A percentile compares a stretch with the other conserved stretches of the same genome.
phyloP scores from a whole-genome alignment of 768 basidiomycete genomes.

The Lactarius psammicola region DNA sequence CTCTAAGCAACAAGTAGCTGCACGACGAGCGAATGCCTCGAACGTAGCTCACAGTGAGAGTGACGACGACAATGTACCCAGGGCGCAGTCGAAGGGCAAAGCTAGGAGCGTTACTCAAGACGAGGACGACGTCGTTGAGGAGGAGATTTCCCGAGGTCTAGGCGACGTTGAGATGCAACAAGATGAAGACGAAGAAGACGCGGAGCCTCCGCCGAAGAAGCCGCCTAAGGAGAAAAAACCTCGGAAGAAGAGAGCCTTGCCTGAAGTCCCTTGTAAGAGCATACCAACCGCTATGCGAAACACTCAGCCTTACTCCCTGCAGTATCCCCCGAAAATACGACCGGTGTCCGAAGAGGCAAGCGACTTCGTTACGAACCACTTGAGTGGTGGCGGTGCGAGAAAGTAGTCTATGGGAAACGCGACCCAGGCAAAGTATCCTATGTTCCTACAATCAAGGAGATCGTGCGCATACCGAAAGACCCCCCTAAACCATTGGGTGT shows the following conservation, averaged over 20 bases:
- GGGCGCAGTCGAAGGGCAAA: slow-evolving; percentile 37
- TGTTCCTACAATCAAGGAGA: slow-evolving; percentile 65
- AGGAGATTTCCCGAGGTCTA: slow-evolving; percentile 44
- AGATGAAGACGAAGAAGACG: slow-evolving; percentile 37
- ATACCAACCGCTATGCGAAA: not conserved
- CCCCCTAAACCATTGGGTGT: slow-evolving; percentile 47
- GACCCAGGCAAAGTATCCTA: slow-evolving; percentile 46
- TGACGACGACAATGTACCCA: slow-evolving; percentile 3
- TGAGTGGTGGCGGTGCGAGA: slow-evolving; percentile 93
- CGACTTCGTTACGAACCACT: slow-evolving; percentile 72
- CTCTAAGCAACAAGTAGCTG: not conserved
- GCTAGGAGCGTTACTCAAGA: slow-evolving; percentile 30
- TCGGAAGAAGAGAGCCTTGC: slow-evolving; percentile 21
- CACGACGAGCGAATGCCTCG: slow-evolving; percentile 10
- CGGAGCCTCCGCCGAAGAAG: slow-evolving; percentile 28
- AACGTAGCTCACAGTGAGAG: not conserved
- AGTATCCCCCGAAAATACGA: slow-evolving; percentile 35
- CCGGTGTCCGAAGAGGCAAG: slow-evolving; percentile 66
- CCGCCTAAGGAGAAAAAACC: slow-evolving; percentile 5
- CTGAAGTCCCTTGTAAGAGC: slow-evolving; percentile 10
- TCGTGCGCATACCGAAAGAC: slow-evolving; percentile 57
- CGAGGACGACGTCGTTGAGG: slow-evolving; percentile 38
- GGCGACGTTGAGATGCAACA: slow-evolving; percentile 31
- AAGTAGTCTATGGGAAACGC: slow-evolving; percentile 74
- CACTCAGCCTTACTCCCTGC: not conserved